Conservation (phyloP, 2,329 filamentous ascomycete genomes). For the Fusarium guadeloupense region DNA sequence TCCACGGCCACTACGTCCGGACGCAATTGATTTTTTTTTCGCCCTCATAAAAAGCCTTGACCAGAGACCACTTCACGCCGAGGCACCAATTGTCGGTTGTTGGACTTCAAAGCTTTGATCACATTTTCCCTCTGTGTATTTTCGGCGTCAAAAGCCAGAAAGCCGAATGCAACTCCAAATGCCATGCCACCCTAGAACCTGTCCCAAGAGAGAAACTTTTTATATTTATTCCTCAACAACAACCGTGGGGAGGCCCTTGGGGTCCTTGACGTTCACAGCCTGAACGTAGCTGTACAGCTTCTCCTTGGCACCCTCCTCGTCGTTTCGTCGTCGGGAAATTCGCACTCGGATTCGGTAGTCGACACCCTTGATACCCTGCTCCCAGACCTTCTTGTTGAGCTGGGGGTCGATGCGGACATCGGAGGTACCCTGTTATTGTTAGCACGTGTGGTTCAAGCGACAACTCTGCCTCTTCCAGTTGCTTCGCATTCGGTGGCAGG, state of each 20-base stretch:
- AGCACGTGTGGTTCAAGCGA: slow-evolving; percentile 23
- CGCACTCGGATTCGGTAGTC: slow-evolving; percentile 96
- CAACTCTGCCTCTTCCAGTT: slow-evolving; percentile 15
- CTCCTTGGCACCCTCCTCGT: slow-evolving; percentile 99
- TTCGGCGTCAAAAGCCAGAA: slow-evolving; percentile 56
- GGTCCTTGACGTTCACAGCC: slow-evolving; percentile 99
- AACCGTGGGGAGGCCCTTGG: slow-evolving; percentile 95
- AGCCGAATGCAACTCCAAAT: slow-evolving; percentile 59
- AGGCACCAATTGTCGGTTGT: slow-evolving; percentile 41
- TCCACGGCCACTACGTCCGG: slow-evolving; percentile 36
- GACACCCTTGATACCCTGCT: slow-evolving; percentile 98
- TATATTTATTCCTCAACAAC: slow-evolving; percentile 77
- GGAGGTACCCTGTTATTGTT: slow-evolving; percentile 77
- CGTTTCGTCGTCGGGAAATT: slow-evolving; percentile 99
- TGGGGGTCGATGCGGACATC: slow-evolving; percentile 98
- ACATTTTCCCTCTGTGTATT: slow-evolving; percentile 51
- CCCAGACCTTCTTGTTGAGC: slow-evolving; percentile 99
- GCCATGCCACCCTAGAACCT: slow-evolving; percentile 56
- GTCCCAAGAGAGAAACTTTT: slow-evolving; percentile 52
- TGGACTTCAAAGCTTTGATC: slow-evolving; percentile 47
- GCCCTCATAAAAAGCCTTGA: slow-evolving; percentile 35
- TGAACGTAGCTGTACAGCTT: slow-evolving; percentile 99
- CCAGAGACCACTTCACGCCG: slow-evolving; percentile 42
- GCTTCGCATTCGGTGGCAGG: slow-evolving; percentile 17
- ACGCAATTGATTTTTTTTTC: slow-evolving; percentile 35